Evolutionary conservation across 2,329 filamentous ascomycete species (phyloP).

Genomic region (Madurella mycetomatis): DNA sequence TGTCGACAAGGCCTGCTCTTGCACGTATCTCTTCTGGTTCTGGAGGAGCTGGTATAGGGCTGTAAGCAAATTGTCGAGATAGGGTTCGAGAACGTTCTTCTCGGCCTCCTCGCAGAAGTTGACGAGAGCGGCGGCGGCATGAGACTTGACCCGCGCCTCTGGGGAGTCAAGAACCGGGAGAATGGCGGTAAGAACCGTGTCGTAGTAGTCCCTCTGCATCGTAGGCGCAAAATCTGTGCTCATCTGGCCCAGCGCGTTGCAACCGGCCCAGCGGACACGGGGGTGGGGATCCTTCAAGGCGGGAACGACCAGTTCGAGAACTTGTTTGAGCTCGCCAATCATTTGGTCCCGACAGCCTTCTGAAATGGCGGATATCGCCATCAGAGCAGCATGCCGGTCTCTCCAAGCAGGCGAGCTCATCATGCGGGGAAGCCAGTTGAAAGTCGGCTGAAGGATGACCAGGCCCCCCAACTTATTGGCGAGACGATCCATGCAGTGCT

Average conservation of each 20-base stretch:
- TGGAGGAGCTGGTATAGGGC: conserved; percentile 84
- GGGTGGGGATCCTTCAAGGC: conserved; percentile 86
- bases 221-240: conserved; percentile 97
- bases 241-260: conserved; percentile 99
- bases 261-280: conserved; percentile 93
- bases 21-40: conserved; percentile 91
- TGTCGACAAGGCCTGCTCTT: conserved; percentile 94
- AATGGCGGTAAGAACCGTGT: conserved; percentile 80
- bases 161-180: conserved; percentile 87
- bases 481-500: conserved; percentile 96
- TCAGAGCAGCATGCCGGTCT: conserved; percentile 91
- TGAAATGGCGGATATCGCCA: conserved; percentile 98
- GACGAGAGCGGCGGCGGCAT: conserved; percentile 93
- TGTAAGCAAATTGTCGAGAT: conserved; percentile 80
- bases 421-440: conserved; percentile 96
- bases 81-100: conserved; percentile 84
- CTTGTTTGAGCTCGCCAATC: conserved; percentile 89
- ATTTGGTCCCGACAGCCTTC: conserved; percentile 95
- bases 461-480: conserved; percentile 96
- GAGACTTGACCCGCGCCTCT: conserved; percentile 91
- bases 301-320: conserved; percentile 90
- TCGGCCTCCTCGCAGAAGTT: conserved; percentile 99
- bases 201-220: conserved; percentile 96
- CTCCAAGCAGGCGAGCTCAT: conserved; percentile 93
- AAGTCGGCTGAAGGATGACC: conserved; percentile 87